Percentiles rank a stretch among this genome's conserved stretches.
Evolutionary conservation across 2,329 filamentous ascomycete genomes (phyloP).

Genomic region (Alternaria novae-zelandiae): DNA sequence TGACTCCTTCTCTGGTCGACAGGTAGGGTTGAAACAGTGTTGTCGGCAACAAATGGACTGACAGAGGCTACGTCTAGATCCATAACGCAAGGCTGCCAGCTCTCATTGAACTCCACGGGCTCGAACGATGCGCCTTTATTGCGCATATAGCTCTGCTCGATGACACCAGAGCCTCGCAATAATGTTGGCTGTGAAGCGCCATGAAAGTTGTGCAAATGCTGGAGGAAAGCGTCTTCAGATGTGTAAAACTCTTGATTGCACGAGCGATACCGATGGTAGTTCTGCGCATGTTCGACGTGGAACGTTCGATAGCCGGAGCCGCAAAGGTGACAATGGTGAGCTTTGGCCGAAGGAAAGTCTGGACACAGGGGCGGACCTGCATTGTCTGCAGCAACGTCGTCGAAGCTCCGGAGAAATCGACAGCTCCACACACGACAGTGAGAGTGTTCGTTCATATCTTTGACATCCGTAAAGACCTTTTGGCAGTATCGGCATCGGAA

Average conservation of each 20-base stretch:
- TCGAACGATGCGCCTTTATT: slow-evolving; percentile 46
- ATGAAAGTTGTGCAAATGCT: slow-evolving; percentile 44
- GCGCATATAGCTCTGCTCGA: slow-evolving; percentile 45
- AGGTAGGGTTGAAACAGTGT: not conserved
- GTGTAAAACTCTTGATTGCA: slow-evolving; percentile 45
- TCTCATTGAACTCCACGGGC: slow-evolving; percentile 43
- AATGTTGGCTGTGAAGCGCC: slow-evolving; percentile 35
- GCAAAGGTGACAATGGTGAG: slow-evolving; percentile 46
- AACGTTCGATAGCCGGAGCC: slow-evolving; percentile 41
- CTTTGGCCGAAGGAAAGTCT: slow-evolving; percentile 43
- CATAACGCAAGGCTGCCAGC: slow-evolving; percentile 38
- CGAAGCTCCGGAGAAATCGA: slow-evolving; percentile 42
- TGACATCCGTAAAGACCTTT: slow-evolving; percentile 40
- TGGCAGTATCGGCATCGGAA: slow-evolving; percentile 44
- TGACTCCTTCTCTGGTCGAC: slow-evolving; percentile 7
- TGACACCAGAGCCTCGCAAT: slow-evolving; percentile 32
- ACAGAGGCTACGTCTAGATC: slow-evolving; percentile 31
- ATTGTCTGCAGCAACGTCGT: slow-evolving; percentile 43
- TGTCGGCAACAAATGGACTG: slow-evolving; percentile 32
- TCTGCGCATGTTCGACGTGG: slow-evolving; percentile 43
- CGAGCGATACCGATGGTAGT: slow-evolving; percentile 41
- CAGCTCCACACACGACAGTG: slow-evolving; percentile 47
- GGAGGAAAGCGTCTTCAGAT: slow-evolving; percentile 42
- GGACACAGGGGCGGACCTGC: slow-evolving; percentile 39
- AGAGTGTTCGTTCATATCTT: slow-evolving; percentile 41